Conservation (phyloP, 192 early-diverging fungal genomes). For the Gorgonomyces haynaldii region DNA sequence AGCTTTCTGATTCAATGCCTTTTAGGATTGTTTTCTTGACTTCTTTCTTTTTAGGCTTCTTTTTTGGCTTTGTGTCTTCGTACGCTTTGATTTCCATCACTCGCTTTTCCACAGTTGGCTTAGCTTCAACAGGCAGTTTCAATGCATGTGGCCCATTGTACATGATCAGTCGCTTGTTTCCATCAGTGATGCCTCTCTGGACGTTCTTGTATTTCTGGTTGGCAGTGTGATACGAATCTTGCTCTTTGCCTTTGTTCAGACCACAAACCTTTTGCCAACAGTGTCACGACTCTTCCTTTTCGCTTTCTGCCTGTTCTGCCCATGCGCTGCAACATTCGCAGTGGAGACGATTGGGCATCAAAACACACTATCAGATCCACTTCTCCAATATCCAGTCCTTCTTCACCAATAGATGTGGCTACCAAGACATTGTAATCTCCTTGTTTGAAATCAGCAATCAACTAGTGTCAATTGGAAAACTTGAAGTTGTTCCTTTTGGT, state of each 20-base stretch:
- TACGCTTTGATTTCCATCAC: constrained; percentile 38
- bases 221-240: constrained; percentile 39
- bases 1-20: constrained; percentile 12
- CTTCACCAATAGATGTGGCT: constrained; percentile 86
- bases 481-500: constrained; percentile 77
- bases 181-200: constrained; percentile 49
- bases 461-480: constrained; percentile 35
- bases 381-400: constrained; percentile 93
- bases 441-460: constrained; percentile 61
- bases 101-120: constrained; percentile 36
- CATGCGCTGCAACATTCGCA: constrained; percentile 61
- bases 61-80: constrained; percentile 13
- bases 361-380: constrained; percentile 88
- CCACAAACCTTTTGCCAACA: constrained; percentile 56
- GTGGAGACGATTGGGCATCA: constrained; percentile 63
- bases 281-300: constrained; percentile 46
- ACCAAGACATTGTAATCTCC: constrained; percentile 79
- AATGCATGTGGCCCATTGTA: constrained; percentile 29
- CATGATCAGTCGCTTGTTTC: constrained; percentile 32
- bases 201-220: constrained; percentile 50
- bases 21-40: constrained; percentile 8
- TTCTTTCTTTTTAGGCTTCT: constrained; percentile 13
- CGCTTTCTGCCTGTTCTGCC: constrained; percentile 73
- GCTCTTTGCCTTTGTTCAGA: constrained; percentile 56
- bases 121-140: constrained; percentile 35